Evolutionary conservation across 2,329 filamentous ascomycete genomes (phyloP).

Genomic region (Stemphylium lycopersici): DNA sequence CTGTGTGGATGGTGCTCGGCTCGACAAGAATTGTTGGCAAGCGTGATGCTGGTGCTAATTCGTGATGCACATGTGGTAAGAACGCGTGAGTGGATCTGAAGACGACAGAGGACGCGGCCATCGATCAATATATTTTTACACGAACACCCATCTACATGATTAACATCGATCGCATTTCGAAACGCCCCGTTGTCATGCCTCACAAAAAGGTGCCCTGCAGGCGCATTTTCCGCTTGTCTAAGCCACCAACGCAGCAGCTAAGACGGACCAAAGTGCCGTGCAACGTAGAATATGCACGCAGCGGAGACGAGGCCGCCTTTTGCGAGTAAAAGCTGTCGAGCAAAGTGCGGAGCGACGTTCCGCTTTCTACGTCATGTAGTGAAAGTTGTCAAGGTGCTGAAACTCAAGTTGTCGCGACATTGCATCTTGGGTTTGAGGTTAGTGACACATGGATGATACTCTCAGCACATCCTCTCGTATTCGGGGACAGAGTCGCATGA

Average conservation of each 20-base stretch:
- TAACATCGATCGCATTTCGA: constrained; percentile 24
- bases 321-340: constrained; percentile 4
- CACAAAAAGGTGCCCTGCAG: constrained; percentile 18
- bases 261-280: constrained; percentile 23
- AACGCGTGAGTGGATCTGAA: background rate
- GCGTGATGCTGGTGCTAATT: background rate
- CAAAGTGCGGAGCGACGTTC: constrained; percentile 23
- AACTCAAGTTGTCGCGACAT: constrained; percentile 21
- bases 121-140: constrained; percentile 25
- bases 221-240: constrained; percentile 24
- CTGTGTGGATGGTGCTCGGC: background rate
- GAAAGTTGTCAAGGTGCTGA: constrained; percentile 21
- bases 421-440: constrained; percentile 20
- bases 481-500: background rate
- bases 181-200: constrained; percentile 35
- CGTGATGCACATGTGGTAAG: background rate
- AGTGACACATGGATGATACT: constrained; percentile 25
- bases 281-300: constrained; percentile 7
- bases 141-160: constrained; percentile 6
- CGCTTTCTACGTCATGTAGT: constrained; percentile 16
- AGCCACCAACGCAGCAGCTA: constrained; percentile 20
- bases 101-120: constrained; percentile 7
- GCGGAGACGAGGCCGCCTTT: constrained; percentile 11
- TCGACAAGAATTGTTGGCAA: background rate
- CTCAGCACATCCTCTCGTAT: background rate